A percentile compares a stretch with the other conserved stretches of the same genome.
Evolutionary conservation across 2,329 filamentous ascomycete species (phyloP).

Genomic region (Passalora sequoiae): DNA sequence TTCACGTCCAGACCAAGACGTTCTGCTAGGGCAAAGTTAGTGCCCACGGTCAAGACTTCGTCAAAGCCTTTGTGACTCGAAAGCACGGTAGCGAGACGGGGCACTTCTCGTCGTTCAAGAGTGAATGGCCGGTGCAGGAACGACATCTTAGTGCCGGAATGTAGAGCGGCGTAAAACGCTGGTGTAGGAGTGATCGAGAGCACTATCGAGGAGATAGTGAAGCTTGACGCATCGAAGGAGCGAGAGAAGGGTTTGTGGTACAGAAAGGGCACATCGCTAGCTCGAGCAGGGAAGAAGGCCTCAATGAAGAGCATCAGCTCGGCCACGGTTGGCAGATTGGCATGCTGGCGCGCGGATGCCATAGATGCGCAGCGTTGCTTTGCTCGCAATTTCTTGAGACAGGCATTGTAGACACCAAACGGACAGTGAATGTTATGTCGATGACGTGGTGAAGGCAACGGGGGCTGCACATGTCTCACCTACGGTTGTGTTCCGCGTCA

Average conservation of each 20-base stretch:
- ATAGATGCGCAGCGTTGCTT: too few species aligned
- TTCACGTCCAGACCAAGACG: conserved; percentile 30
- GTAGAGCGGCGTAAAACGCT: conserved; percentile 9
- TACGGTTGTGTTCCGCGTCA: too few species aligned
- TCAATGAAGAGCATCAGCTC: conserved; percentile 3
- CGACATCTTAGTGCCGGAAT: conserved; percentile 1
- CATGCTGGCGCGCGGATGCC: not conserved
- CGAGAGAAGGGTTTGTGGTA: conserved; percentile 9
- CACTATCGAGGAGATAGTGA: conserved; percentile 4
- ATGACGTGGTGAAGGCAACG: too few species aligned
- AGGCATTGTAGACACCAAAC: too few species aligned
- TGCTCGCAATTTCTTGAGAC: too few species aligned
- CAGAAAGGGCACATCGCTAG: conserved; percentile 9
- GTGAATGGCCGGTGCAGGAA: conserved; percentile 15
- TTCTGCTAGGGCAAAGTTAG: conserved; percentile 33
- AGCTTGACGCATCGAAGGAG: conserved; percentile 7
- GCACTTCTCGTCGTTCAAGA: conserved; percentile 7
- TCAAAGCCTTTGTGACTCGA: conserved; percentile 37
- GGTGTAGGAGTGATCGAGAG: conserved; percentile 12
- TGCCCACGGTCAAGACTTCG: conserved; percentile 37
- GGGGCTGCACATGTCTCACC: too few species aligned
- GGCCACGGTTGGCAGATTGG: not conserved
- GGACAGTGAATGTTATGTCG: too few species aligned
- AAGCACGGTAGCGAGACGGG: conserved; percentile 14
- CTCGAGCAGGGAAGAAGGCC: conserved; percentile 6